Conservation (phyloP, 192 early-diverging fungal genomes). For the Coemansia sp. region DNA sequence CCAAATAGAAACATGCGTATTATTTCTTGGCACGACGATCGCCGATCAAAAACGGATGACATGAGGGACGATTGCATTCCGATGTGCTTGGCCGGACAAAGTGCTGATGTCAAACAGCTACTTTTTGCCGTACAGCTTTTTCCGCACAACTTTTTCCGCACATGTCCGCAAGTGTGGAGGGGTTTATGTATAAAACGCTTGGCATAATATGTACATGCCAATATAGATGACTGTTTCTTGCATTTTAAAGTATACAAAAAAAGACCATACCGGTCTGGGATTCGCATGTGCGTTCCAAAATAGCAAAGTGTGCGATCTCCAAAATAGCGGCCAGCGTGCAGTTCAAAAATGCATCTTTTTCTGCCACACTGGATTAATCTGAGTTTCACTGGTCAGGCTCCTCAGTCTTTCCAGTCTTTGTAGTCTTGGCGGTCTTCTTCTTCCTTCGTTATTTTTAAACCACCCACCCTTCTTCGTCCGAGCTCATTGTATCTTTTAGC, state of each 20-base stretch:
- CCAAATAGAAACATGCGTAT: not conserved
- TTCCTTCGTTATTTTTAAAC: not conserved
- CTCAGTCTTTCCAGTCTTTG: not conserved
- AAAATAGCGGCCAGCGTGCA: not conserved
- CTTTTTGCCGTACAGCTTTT: not conserved
- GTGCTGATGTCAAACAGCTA: not conserved
- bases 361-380: not conserved
- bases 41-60: not conserved
- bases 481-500: not conserved
- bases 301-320: not conserved
- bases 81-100: not conserved
- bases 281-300: not conserved
- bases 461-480: not conserved
- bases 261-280: not conserved
- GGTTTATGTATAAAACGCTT: no score
- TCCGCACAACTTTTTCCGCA: not conserved
- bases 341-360: not conserved
- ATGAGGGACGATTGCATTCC: not conserved
- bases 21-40: not conserved
- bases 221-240: no score
- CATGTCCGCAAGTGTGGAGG: not conserved
- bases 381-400: not conserved
- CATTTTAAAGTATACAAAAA: not conserved
- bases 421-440: not conserved
- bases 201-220: no score